Conservation (phyloP, 2,329 filamentous ascomycete species). For the Aspergillus sp. region DNA sequence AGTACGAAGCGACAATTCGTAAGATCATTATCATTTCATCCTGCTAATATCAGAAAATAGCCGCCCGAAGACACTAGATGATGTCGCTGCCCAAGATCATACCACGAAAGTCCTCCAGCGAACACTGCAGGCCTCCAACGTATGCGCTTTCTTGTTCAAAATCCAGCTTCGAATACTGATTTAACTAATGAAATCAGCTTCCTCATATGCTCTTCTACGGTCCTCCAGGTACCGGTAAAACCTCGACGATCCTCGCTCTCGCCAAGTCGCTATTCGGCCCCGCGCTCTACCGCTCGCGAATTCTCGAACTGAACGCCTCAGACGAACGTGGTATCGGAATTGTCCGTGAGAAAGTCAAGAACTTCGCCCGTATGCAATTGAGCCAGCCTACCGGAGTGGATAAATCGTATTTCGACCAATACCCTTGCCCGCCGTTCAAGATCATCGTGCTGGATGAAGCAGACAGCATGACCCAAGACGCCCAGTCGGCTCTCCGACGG, state of each 20-base stretch:
- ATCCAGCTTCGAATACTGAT: neutral
- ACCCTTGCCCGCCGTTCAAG: slow-evolving; percentile 96
- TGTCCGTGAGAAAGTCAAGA: slow-evolving; percentile 95
- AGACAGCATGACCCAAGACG: slow-evolving; percentile 98
- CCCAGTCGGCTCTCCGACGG: slow-evolving; percentile 83
- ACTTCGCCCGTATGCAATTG: slow-evolving; percentile 94
- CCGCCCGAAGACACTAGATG: slow-evolving; percentile 86
- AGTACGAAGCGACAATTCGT: slow-evolving; percentile 54
- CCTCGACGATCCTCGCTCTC: slow-evolving; percentile 92
- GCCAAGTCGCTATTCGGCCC: slow-evolving; percentile 97
- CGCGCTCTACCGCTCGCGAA: slow-evolving; percentile 85
- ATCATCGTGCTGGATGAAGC: slow-evolving; percentile 98
- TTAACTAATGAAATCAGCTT: slow-evolving; percentile 53
- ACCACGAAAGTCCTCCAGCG: slow-evolving; percentile 89
- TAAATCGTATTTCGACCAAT: slow-evolving; percentile 64
- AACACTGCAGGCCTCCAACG: slow-evolving; percentile 91
- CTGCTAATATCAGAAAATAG: slow-evolving; percentile 48
- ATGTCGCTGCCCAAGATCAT: slow-evolving; percentile 97
- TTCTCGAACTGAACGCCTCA: slow-evolving; percentile 98
- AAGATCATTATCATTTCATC: neutral
- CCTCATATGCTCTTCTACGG: slow-evolving; percentile 99
- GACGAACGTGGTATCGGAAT: slow-evolving; percentile 98
- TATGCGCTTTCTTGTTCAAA: slow-evolving; percentile 33
- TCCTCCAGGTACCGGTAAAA: slow-evolving; percentile 96
- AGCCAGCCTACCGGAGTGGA: slow-evolving; percentile 71